Conservation (phyloP, 2,329 filamentous ascomycete species). For the Madurella fahalii region DNA sequence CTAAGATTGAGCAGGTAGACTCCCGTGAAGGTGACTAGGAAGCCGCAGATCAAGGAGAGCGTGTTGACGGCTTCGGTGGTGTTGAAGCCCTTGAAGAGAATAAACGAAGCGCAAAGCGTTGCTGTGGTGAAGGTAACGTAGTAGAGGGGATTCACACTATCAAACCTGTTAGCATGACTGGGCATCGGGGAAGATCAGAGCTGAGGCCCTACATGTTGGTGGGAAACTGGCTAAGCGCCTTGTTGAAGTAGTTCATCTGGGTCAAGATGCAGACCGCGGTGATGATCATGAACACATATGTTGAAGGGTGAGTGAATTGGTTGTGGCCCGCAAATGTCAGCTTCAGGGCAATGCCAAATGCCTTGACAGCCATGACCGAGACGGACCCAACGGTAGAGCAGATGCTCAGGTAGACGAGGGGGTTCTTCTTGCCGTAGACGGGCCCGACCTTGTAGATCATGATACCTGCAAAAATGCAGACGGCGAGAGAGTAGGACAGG, state of each 20-base stretch:
- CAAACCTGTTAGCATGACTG: constrained; percentile 26
- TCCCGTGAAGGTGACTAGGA: constrained; percentile 90
- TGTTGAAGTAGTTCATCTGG: constrained; percentile 99
- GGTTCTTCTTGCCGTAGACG: constrained; percentile 87
- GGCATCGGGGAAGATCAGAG: neutral
- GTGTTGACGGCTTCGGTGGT: constrained; percentile 89
- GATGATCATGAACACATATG: constrained; percentile 95
- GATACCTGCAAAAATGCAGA: constrained; percentile 77
- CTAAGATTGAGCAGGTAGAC: constrained; percentile 97
- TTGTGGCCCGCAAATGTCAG: constrained; percentile 90
- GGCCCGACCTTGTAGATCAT: constrained; percentile 98
- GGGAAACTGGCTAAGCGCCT: constrained; percentile 91
- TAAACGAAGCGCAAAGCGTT: constrained; percentile 90
- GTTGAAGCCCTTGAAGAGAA: constrained; percentile 94
- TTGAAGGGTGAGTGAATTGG: constrained; percentile 91
- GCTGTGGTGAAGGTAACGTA: constrained; percentile 97
- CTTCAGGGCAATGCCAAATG: constrained; percentile 95
- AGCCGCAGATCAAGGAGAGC: constrained; percentile 85
- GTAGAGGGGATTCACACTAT: constrained; percentile 89
- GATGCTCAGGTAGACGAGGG: constrained; percentile 93
- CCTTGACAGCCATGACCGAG: constrained; percentile 98
- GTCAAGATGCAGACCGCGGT: constrained; percentile 91
- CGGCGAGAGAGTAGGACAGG: constrained; percentile 75
- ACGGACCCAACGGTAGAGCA: constrained; percentile 96
- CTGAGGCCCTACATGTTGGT: constrained; percentile 78